Conservation (phyloP, 345 rosid genomes). For the Ceriops tagal region DNA sequence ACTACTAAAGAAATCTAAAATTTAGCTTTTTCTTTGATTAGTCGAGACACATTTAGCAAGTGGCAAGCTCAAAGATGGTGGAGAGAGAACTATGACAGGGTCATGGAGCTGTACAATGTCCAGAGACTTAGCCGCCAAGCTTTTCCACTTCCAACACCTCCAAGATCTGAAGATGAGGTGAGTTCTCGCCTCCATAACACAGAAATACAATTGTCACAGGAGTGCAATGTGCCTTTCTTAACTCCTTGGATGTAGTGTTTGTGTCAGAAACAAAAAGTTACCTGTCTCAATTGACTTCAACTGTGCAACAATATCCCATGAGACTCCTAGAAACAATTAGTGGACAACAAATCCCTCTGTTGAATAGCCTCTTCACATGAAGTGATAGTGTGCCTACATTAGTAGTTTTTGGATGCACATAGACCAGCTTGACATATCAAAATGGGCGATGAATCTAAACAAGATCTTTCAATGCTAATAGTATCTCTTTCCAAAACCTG, state of each 20-base stretch:
- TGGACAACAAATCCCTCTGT: background rate
- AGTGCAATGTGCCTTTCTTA: background rate
- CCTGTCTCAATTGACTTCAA: background rate
- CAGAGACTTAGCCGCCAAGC: conserved; percentile 32
- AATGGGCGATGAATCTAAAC: background rate
- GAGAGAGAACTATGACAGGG: conserved; percentile 32
- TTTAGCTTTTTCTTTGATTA: conserved; percentile 32
- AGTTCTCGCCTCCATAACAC: background rate
- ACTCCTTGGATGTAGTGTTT: background rate
- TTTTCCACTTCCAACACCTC: conserved; percentile 31
- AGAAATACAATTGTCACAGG: background rate
- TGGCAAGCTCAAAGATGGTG: conserved; percentile 40
- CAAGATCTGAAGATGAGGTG: conserved; percentile 33
- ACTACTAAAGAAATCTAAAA: too few species aligned
- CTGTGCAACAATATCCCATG: background rate
- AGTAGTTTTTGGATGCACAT: background rate
- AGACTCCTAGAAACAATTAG: background rate
- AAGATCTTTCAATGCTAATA: conserved; percentile 3
- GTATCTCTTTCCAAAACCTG: conserved; percentile 5
- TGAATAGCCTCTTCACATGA: too few species aligned
- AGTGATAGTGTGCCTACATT: background rate
- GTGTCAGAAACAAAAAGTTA: background rate
- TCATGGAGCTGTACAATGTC: conserved; percentile 35
- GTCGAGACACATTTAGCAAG: conserved; percentile 41
- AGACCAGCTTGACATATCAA: background rate